phyloP scores from a whole-genome alignment of 2,329 filamentous ascomycete species.

The Leptographium lundbergii region DNA sequence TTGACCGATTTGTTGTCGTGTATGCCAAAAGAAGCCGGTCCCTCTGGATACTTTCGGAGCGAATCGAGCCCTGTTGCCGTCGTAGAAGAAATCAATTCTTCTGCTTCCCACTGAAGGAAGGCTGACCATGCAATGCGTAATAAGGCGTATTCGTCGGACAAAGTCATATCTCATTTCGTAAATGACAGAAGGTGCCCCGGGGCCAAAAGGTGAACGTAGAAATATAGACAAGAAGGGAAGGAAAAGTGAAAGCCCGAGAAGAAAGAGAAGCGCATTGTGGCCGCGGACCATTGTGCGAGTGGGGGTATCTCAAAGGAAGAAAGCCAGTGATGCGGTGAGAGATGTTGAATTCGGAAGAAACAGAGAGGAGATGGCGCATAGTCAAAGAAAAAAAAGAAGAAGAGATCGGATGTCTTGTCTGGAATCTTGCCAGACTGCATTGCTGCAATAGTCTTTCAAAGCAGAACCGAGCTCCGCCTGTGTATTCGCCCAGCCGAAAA shows the following conservation, averaged over 20 bases:
- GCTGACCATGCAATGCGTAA: background rate
- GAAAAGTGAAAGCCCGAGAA: constrained; percentile 8
- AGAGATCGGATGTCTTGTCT: constrained; percentile 10
- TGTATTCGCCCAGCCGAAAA: constrained; percentile 39
- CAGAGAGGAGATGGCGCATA: constrained; percentile 14
- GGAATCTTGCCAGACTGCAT: constrained; percentile 10
- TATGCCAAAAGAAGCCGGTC: background rate
- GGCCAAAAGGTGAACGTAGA: constrained; percentile 13
- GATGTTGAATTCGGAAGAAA: constrained; percentile 16
- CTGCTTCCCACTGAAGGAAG: constrained; percentile 28
- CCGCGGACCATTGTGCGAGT: constrained; percentile 1
- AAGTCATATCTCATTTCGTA: constrained; percentile 10
- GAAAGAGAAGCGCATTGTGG: constrained; percentile 5
- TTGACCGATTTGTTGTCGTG: background rate
- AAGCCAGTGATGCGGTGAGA: constrained; percentile 10
- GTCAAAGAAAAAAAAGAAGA: constrained; percentile 14
- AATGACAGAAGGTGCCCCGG: background rate
- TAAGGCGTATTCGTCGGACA: constrained; percentile 7
- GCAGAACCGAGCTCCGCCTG: constrained; percentile 28
- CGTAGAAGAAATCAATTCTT: constrained; percentile 24
- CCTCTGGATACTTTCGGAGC: background rate
- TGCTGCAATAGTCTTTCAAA: constrained; percentile 14
- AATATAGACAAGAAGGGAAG: constrained; percentile 15
- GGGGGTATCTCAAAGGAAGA: constrained; percentile 13
- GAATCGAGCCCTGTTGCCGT: background rate